Evolutionary conservation across 169 alveolate genomes (phyloP).

Genomic region (Theileria parva): DNA sequence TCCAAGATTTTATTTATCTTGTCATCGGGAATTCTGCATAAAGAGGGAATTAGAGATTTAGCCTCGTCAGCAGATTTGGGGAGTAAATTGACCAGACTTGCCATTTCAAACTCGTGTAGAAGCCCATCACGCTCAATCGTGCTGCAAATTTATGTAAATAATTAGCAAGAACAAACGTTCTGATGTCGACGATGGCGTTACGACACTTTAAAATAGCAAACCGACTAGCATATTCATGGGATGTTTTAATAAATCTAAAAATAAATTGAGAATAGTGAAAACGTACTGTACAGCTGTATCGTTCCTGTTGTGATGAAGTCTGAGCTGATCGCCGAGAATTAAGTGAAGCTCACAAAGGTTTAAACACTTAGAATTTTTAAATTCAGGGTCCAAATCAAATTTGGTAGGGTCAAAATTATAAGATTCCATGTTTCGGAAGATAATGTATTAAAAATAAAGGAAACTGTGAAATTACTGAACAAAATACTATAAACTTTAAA

Average conservation of each 20-base stretch:
- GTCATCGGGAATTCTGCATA: constrained; percentile 62
- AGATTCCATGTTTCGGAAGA: constrained; percentile 35
- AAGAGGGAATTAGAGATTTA: constrained; percentile 67
- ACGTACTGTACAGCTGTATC: constrained; percentile 76
- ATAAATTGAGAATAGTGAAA: neutral
- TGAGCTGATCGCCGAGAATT: constrained; percentile 76
- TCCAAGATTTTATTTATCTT: constrained; percentile 58
- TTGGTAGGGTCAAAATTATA: constrained; percentile 17
- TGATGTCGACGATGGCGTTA: constrained; percentile 78
- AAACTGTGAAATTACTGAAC: neutral
- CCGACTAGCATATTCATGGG: constrained; percentile 78
- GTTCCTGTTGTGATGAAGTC: constrained; percentile 73
- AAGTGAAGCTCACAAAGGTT: constrained; percentile 77
- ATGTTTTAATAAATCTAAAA: constrained; percentile 72
- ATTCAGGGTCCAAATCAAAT: constrained; percentile 66
- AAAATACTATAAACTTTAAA: too few relatives aligned
- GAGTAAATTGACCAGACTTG: constrained; percentile 82
- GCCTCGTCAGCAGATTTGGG: constrained; percentile 87
- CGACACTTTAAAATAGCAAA: constrained; percentile 78
- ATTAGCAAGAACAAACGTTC: constrained; percentile 70
- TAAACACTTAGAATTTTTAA: constrained; percentile 72
- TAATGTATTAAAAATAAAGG: neutral
- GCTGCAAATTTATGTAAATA: constrained; percentile 54
- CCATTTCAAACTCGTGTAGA: constrained; percentile 86
- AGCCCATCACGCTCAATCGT: constrained; percentile 84